Base-by-base conservation (phyloP, 2,329 filamentous ascomycete genomes). In the Ophiostoma sp. region DNA sequence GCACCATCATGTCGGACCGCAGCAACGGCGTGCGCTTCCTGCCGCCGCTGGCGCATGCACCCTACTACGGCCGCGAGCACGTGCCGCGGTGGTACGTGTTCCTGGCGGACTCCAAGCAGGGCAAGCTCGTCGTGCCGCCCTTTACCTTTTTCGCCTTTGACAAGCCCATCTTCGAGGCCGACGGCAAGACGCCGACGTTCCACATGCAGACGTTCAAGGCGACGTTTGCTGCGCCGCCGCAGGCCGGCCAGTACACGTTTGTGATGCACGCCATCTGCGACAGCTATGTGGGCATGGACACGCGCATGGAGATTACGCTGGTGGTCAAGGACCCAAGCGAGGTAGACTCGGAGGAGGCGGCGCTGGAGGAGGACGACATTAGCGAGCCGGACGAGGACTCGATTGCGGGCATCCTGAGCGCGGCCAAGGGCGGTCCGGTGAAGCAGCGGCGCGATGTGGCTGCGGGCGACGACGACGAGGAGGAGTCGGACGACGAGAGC, bases 341-440 rank as follows among this genome's bases (percentile, higher is more conserved):
- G 81, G 94, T 92, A 5, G 90, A 87, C 27, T 87, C 90, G 74
- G 89, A 96, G 77, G 23, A 8, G 52, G 52, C 52, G 27, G 27
- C 57, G 13, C 87, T 87, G 68, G 91, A 89, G 62, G 62, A 36
- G 15, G 95, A 97, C 76, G 95, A 99, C 71, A 99, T 99, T 74
- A 96, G 92, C 78, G 95, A 99, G 79, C 95, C 96, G 48, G 95
- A 98, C 73, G 95, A 99, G 84, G 95, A 96, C 80, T 93, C 93
- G 1, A 84, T 97, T 74, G 94, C 93, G 67, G 93, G 93, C 72
- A 92, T 96, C 80, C 95, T 97, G 92, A 89, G 89, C 73, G 90
- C 90, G 15, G 87, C 96, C 72, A 96, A 95, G 83, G 90, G 89
- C 15, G 90, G 87, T 44, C 82, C 86, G 54, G 80, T 86, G 8